phyloP scores from a whole-genome alignment of 495 filamentous ascomycete genomes.

The Penicillium soppii region DNA sequence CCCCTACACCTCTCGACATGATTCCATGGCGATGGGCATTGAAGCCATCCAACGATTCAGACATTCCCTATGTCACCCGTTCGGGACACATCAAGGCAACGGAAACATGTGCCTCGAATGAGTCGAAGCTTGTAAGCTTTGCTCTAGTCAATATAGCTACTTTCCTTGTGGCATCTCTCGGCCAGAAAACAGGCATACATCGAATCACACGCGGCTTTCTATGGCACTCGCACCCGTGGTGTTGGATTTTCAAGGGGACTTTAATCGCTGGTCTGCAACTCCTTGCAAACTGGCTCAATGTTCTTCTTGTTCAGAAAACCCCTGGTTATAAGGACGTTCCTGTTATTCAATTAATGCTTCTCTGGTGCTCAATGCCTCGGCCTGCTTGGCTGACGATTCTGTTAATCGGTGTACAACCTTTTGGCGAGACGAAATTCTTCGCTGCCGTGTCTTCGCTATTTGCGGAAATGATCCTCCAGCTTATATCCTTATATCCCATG shows the following conservation, averaged over 20 bases:
- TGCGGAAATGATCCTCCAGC: slow-evolving; percentile 15
- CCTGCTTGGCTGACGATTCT: slow-evolving; percentile 7
- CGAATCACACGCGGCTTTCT: slow-evolving; percentile 1
- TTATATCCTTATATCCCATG: slow-evolving; percentile 13
- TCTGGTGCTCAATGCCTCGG: slow-evolving; percentile 19
- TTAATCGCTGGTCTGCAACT: slow-evolving; percentile 12
- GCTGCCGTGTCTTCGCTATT: slow-evolving; percentile 7
- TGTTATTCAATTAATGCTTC: slow-evolving; percentile 12
- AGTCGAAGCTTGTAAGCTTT: slow-evolving; percentile 11
- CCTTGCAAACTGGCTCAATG: slow-evolving; percentile 10
- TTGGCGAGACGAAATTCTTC: background rate
- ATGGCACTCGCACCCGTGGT: background rate
- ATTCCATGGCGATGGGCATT: slow-evolving; percentile 17
- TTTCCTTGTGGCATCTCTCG: slow-evolving; percentile 7
- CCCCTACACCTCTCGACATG: slow-evolving; percentile 11
- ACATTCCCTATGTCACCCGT: background rate
- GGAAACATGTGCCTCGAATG: slow-evolving; percentile 11
- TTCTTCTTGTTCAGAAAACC: slow-evolving; percentile 7
- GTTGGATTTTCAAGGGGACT: slow-evolving; percentile 12
- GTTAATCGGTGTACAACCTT: slow-evolving; percentile 6
- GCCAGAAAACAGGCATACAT: slow-evolving; percentile 4
- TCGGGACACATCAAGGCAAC: background rate
- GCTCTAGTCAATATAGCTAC: slow-evolving; percentile 13
- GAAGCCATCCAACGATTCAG: slow-evolving; percentile 9
- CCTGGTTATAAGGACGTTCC: slow-evolving; percentile 11